Evolutionary conservation across 306 rosid genomes (phyloP).

Genomic region (Vigna radiata): DNA sequence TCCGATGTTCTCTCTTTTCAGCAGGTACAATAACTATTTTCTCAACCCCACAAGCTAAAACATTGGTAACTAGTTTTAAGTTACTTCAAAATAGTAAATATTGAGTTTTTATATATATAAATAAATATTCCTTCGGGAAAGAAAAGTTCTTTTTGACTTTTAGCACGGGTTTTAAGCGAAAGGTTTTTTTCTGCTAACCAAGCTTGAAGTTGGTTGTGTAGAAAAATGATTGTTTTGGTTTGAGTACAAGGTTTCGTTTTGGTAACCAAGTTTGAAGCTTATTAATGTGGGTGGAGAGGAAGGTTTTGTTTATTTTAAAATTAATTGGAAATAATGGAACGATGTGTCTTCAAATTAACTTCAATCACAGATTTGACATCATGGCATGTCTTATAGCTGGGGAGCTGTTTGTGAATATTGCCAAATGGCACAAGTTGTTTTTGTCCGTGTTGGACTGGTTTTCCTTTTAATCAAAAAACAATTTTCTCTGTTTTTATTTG

Average conservation of each 20-base stretch:
- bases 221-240: neutral
- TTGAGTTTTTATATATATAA: neutral
- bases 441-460: neutral
- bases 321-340: neutral
- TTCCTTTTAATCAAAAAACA: neutral
- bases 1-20: constrained; percentile 84
- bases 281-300: neutral
- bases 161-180: neutral
- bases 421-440: neutral
- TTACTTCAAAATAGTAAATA: neutral
- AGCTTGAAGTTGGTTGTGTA: too few relatives aligned
- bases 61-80: neutral
- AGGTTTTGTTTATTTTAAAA: neutral
- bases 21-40: constrained; percentile 52
- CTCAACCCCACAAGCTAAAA: neutral
- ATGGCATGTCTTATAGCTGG: neutral
- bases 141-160: neutral
- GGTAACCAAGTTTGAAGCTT: neutral
- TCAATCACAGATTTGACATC: too few relatives aligned
- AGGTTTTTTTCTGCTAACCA: too few relatives aligned
- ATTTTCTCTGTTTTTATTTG: neutral
- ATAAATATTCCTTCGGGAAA: neutral
- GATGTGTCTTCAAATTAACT: too few relatives aligned
- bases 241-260: neutral
- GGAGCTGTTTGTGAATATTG: neutral